Base-by-base conservation (phyloP, 306 rosid species). In the Cicer pinnatifidum region DNA sequence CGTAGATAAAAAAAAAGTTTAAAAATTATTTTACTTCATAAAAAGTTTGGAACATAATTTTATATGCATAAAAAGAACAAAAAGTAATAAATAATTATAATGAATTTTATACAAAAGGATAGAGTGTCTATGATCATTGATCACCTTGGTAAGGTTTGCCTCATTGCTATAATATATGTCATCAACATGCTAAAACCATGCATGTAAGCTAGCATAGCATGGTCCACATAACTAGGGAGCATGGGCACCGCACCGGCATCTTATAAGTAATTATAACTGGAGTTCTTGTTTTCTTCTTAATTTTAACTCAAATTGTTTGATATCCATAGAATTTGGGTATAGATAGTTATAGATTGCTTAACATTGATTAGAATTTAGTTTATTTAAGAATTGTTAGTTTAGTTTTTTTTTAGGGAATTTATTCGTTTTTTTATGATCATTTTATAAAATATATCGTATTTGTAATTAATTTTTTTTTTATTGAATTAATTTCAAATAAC, bases 161-260 rank as follows among this genome's bases (percentile, higher is more conserved):
- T 20, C 9, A 50, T 50, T 50, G 9, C 8, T 28, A 28, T 28
- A 4, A 0, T 28, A 28, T 23, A 23, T 28, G 33, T 28, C 33
- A 28, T 39, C 33, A 68, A 63, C 75, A 60, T 46, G 69, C 8
- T 8, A 38, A 61, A 70, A 20, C 44, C 37, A 48, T 6, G 28
- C 11, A 17, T 66, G 20, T 69, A 23, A 68, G 62, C 15, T 61
- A 61, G 77, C 59, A 53, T 72, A 57, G 63, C 39, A 57, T 23
- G 79, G 79, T 73, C 79, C n/a, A 35, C 66, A 33, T 33, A 12
- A 71, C 50, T 52, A 3, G 3, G n/a, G 35, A 64, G 82, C 68
- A 79, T 79, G 82, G 78, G 68, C 82, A 64, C 23, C 19, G 61
- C 82, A 64, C 23, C 19, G 3, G 15, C 6, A 38, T 48, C 65